Conservation (phyloP, 768 basidiomycete genomes). For the Ephemerocybe angulata region DNA sequence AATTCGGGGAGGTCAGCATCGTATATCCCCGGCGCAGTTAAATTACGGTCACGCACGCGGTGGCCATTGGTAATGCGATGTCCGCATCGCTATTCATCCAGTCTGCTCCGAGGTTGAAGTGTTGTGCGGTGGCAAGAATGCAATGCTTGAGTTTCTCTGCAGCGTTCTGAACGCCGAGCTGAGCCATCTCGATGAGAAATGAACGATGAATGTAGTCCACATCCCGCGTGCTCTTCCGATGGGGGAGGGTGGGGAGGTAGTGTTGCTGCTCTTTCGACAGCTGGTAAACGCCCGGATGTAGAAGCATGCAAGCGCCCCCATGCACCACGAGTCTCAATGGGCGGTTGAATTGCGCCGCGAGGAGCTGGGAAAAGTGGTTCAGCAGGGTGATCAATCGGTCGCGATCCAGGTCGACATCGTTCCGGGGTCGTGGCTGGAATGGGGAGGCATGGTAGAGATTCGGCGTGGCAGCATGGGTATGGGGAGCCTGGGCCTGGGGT, state of each 20-base stretch:
- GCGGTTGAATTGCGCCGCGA: slow-evolving; percentile 39
- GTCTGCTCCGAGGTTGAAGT: slow-evolving; percentile 52
- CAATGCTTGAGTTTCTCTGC: slow-evolving; percentile 52
- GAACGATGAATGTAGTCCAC: slow-evolving; percentile 65
- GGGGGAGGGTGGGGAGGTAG: slow-evolving; percentile 27
- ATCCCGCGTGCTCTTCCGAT: slow-evolving; percentile 56
- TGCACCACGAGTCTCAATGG: slow-evolving; percentile 63
- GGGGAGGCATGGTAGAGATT: background rate
- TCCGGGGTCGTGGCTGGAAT: slow-evolving; percentile 21
- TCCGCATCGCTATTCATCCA: slow-evolving; percentile 82
- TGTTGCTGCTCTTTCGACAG: slow-evolving; percentile 30
- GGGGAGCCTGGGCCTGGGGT: background rate
- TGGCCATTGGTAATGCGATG: slow-evolving; percentile 62
- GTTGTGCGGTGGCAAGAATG: slow-evolving; percentile 50
- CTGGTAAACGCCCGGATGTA: slow-evolving; percentile 44
- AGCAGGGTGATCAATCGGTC: slow-evolving; percentile 46
- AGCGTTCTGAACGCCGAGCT: slow-evolving; percentile 47
- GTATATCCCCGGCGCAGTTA: slow-evolving; percentile 2
- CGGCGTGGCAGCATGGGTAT: background rate
- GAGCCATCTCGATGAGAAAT: slow-evolving; percentile 52
- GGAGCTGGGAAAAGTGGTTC: slow-evolving; percentile 45
- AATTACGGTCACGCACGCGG: slow-evolving; percentile 60
- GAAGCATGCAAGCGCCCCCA: slow-evolving; percentile 72
- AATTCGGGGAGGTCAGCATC: background rate
- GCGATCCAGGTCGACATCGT: slow-evolving; percentile 37